Conservation (phyloP, 305 asterid species). For the Fraxinus dipetala region DNA sequence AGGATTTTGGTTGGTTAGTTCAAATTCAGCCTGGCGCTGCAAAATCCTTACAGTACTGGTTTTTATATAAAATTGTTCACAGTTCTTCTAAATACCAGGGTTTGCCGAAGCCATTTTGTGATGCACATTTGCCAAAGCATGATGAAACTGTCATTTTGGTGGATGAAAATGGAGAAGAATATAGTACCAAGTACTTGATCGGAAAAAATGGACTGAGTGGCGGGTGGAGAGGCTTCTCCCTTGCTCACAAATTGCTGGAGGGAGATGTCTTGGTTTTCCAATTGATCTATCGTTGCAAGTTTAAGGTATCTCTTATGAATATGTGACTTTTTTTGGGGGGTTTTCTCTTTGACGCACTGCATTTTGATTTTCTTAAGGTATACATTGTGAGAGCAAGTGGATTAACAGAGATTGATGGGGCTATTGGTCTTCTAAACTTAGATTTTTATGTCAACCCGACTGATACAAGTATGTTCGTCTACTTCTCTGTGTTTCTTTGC, state of each 20-base stretch:
- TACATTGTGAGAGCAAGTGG: slow-evolving; percentile 38
- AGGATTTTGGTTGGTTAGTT: slow-evolving; percentile 69
- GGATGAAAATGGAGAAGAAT: slow-evolving; percentile 41
- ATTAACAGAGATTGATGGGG: slow-evolving; percentile 39
- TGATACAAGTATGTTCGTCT: slow-evolving; percentile 27
- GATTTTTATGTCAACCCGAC: slow-evolving; percentile 24
- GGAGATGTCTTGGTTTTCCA: slow-evolving; percentile 59
- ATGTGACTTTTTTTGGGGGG: too few species aligned
- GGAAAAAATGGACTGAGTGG: slow-evolving; percentile 46
- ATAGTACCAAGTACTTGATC: slow-evolving; percentile 36
- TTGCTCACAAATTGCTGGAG: slow-evolving; percentile 30
- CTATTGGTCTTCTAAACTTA: slow-evolving; percentile 30
- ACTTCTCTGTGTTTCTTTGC: not conserved
- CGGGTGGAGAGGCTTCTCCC: slow-evolving; percentile 66
- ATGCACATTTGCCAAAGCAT: slow-evolving; percentile 42
- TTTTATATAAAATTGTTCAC: not conserved
- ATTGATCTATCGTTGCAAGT: slow-evolving; percentile 34
- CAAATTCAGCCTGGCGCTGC: not conserved
- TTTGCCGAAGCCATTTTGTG: slow-evolving; percentile 49
- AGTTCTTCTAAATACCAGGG: slow-evolving; percentile 31
- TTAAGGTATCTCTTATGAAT: slow-evolving; percentile 36
- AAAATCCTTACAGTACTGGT: not conserved
- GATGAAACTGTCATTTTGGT: slow-evolving; percentile 42
- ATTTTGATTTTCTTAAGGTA: slow-evolving; percentile 31
- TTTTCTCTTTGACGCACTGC: not conserved